These are phyloP conservation scores for Pseudonitzschia pungens DNA, from an alignment of 108 stramenopile genomes.

Conservation along the genomic window DNA sequence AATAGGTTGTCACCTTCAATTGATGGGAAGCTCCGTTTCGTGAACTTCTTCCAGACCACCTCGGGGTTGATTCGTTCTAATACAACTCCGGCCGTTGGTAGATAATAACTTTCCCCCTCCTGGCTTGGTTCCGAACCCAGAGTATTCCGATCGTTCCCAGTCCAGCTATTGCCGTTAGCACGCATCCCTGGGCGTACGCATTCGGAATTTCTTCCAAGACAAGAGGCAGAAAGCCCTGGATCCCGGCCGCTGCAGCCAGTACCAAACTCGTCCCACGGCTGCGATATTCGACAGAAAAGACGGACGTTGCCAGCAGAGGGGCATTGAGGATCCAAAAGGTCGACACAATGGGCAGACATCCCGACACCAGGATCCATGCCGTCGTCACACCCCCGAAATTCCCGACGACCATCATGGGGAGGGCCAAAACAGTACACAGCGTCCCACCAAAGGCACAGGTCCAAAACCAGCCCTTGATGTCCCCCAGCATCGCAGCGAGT, in stretches of 20 bases:
- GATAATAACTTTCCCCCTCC: background rate
- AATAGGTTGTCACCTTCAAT: too few relatives aligned
- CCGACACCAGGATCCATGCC: constrained; percentile 19
- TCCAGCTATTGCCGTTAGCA: constrained; percentile 6
- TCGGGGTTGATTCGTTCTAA: background rate
- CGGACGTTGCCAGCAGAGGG: constrained; percentile 17
- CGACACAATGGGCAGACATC: constrained; percentile 2
- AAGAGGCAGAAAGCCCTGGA: constrained; percentile 17
- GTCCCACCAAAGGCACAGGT: constrained; percentile 15
- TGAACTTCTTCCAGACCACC: too few relatives aligned
- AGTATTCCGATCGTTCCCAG: constrained; percentile 14
- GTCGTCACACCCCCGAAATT: background rate
- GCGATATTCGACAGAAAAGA: background rate
- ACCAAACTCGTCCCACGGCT: constrained; percentile 22
- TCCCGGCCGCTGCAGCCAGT: constrained; percentile 9
- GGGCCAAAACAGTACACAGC: constrained; percentile 10
- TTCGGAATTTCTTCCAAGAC: constrained; percentile 1
- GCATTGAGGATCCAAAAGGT: constrained; percentile 27
- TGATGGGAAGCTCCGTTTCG: too few relatives aligned
- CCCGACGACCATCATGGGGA: constrained; percentile 16
- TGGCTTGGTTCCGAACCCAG: constrained; percentile 10
- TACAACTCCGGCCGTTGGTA: constrained; percentile 20
- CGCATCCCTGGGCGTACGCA: constrained; percentile 9
- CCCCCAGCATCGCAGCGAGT: constrained; percentile 10
- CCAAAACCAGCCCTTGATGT: constrained; percentile 18